Evolutionary conservation across 257 asterid species (phyloP).

Genomic region (Gardenia jasminoides): DNA sequence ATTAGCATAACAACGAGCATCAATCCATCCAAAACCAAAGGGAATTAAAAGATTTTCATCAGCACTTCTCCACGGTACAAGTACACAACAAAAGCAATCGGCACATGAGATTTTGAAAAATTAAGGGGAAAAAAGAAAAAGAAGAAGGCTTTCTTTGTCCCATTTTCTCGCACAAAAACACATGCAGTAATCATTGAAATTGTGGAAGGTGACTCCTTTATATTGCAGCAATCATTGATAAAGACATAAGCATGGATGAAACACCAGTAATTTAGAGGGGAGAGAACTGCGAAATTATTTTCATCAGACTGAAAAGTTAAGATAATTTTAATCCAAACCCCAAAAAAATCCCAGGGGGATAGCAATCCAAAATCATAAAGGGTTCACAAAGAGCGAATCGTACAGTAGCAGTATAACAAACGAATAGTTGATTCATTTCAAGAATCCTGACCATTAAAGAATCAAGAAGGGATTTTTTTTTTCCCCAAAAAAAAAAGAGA

Average conservation of each 20-base stretch:
- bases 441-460: neutral
- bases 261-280: neutral
- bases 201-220: neutral
- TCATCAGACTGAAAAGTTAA: neutral
- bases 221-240: neutral
- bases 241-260: neutral
- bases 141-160: neutral
- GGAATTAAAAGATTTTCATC: slow-evolving; percentile 4
- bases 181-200: neutral
- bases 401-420: neutral
- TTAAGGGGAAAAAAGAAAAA: neutral
- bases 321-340: neutral
- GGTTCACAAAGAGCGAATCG: neutral
- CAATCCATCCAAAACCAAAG: neutral
- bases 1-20: neutral
- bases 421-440: neutral
- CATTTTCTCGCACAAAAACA: neutral
- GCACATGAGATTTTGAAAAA: neutral
- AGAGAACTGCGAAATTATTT: neutral
- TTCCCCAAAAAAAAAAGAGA: no score
- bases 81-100: neutral
- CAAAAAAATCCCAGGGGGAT: neutral
- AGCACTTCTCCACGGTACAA: neutral
- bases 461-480: neutral
- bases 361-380: neutral